Evolutionary conservation across 495 filamentous ascomycete species (phyloP).

Genomic region (Penicillium psychrofluorescens): DNA sequence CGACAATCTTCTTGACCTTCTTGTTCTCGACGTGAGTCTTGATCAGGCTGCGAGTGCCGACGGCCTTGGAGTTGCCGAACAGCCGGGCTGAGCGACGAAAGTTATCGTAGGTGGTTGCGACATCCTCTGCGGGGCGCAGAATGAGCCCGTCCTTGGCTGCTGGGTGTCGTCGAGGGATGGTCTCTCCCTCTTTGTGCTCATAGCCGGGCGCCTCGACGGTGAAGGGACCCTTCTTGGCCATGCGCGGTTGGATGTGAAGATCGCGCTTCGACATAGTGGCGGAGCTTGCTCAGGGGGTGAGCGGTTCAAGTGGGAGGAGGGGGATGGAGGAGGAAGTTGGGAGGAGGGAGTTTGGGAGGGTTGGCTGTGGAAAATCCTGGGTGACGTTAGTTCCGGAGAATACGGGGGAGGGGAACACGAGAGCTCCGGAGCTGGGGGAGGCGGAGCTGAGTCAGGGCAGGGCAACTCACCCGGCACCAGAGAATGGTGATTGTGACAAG

Average conservation of each 20-base stretch:
- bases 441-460: background rate
- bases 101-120: slow-evolving; percentile 83
- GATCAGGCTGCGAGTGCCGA: slow-evolving; percentile 74
- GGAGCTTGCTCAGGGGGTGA: slow-evolving; percentile 1
- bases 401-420: background rate
- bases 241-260: slow-evolving; percentile 54
- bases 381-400: slow-evolving; percentile 8
- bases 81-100: slow-evolving; percentile 68
- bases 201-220: slow-evolving; percentile 71
- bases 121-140: slow-evolving; percentile 57
- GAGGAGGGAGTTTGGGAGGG: slow-evolving; percentile 7
- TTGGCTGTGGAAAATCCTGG: slow-evolving; percentile 3
- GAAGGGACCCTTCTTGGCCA: slow-evolving; percentile 55
- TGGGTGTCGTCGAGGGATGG: slow-evolving; percentile 77
- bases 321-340: no score
- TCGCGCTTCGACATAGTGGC: slow-evolving; percentile 41
- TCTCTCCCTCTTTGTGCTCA: slow-evolving; percentile 74
- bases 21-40: slow-evolving; percentile 86
- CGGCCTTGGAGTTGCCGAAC: slow-evolving; percentile 82
- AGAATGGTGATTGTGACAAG: slow-evolving; percentile 2
- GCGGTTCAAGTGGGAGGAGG: background rate
- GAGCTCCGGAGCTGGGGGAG: background rate
- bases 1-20: slow-evolving; percentile 93
- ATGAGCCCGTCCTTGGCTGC: slow-evolving; percentile 62
- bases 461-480: background rate